Conservation (phyloP, 306 rosid species). For the Trifolium repens region DNA sequence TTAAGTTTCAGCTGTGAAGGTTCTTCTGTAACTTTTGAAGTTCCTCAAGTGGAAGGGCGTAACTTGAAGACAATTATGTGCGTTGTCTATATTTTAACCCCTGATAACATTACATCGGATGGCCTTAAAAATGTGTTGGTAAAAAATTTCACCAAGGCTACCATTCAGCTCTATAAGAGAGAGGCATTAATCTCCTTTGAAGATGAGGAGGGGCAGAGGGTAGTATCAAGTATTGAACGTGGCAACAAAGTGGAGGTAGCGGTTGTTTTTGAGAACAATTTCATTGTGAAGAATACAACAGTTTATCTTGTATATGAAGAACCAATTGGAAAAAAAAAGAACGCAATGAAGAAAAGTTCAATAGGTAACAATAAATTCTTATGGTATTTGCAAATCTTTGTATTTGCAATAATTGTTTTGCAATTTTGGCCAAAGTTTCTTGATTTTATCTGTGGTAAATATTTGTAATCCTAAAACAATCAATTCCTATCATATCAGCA, state of each 20-base stretch:
- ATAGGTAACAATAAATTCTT: no score
- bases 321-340: background rate
- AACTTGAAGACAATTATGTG: slow-evolving; percentile 6
- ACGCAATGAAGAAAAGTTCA: background rate
- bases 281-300: no score
- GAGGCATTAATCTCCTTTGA: slow-evolving; percentile 16
- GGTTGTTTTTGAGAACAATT: no score
- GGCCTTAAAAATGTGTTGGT: background rate
- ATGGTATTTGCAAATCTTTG: background rate
- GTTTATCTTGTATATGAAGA: no score
- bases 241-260: background rate
- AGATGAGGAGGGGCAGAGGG: background rate
- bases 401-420: background rate
- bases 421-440: background rate
- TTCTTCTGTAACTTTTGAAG: slow-evolving; percentile 10
- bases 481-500: no score
- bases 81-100: background rate
- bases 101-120: background rate
- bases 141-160: slow-evolving; percentile 5
- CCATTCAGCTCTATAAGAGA: slow-evolving; percentile 31
- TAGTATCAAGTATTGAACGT: no score
- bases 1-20: background rate
- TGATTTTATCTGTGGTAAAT: background rate
- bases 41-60: slow-evolving; percentile 2
- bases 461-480: no score